Base-by-base conservation (phyloP, 495 filamentous ascomycete species). In the Aspergillus panamensis region DNA sequence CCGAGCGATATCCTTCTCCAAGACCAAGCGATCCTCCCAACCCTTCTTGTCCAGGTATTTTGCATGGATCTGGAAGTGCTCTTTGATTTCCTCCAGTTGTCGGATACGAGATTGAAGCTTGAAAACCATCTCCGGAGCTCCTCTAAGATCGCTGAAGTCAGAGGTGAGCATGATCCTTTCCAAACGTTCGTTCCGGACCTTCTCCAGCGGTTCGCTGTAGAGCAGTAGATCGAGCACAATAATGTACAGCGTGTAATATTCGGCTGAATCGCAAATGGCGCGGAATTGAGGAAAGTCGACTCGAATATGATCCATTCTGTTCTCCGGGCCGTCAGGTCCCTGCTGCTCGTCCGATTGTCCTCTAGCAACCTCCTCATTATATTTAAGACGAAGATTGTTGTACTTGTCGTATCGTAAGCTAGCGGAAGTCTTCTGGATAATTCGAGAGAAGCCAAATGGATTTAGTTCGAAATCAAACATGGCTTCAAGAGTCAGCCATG, bases 111-210 rank as follows among this genome's bases (percentile, higher is more conserved):
- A 86, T 67, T 99, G 94, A 14, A 99, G 80, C 65, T 84, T 87
- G 64, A 86, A 86, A 20, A 97, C 92, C 87, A 96, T 92, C 71
- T 96, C 91, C 0, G 95, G 92, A 5, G 92, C 90, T 32, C 94
- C 94, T 40, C 90, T 84, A 31, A 99, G 80, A 65, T 99, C 93
- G 72, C 94, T 99, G 71, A 99, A 99, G 75, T 99, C 94, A 12
- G 95, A 97, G n/a, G 91, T 94, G 21, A 97, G 85, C 89, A 98
- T 96, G 65, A 98, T 98, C 78, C 95, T 96, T 70, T 98, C 94
- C 9, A 98, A 76, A 53, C 90, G 85, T 68, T 98, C 95, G 55
- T 82, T 95, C 19, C 94, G 82, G 16, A 94, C 91, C 76, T 98
- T 98, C 73, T 98, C 95, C 32, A 95, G 77, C 17, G 94, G 94